Evolutionary conservation across 768 basidiomycete species (phyloP).

Genomic region (Mycena vulgaris): DNA sequence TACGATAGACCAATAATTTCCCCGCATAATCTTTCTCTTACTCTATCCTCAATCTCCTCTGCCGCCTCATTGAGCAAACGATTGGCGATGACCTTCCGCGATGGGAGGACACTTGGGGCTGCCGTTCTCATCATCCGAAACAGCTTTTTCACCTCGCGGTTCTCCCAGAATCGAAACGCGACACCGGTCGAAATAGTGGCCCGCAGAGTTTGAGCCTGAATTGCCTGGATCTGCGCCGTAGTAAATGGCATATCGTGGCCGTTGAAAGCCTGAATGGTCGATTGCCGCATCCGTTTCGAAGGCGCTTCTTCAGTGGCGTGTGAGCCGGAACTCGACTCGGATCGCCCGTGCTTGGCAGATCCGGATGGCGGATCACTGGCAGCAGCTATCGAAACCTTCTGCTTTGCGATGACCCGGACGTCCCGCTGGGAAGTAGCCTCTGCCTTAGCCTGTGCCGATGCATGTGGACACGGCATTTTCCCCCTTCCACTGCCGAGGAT

Average conservation of each 20-base stretch:
- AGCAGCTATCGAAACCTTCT: not conserved
- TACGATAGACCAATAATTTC: not conserved
- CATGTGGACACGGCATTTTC: constrained; percentile 1
- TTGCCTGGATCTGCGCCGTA: too few species aligned
- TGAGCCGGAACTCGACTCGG: too few species aligned
- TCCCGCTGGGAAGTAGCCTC: not conserved
- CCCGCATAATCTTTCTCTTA: not conserved
- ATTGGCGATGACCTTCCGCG: constrained; percentile 15
- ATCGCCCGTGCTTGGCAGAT: too few species aligned
- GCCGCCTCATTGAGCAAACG: constrained; percentile 18
- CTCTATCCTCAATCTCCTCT: not conserved
- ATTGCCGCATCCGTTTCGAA: too few species aligned
- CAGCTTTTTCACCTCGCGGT: too few species aligned
- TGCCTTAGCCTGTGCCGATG: constrained; percentile 6
- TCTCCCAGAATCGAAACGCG: too few species aligned
- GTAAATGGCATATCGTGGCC: too few species aligned
- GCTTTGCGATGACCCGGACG: too few species aligned
- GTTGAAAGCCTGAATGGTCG: too few species aligned
- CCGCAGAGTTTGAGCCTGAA: too few species aligned
- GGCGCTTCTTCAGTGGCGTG: too few species aligned
- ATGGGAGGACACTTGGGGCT: constrained; percentile 11
- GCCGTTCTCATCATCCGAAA: constrained; percentile 17
- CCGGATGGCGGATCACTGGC: not conserved
- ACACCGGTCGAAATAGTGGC: too few species aligned
- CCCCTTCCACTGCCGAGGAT: constrained; percentile 17